These are phyloP conservation scores for Naganishia sp. DNA, from an alignment of 1,284 basidiomycete genomes.

Conservation along the genomic window DNA sequence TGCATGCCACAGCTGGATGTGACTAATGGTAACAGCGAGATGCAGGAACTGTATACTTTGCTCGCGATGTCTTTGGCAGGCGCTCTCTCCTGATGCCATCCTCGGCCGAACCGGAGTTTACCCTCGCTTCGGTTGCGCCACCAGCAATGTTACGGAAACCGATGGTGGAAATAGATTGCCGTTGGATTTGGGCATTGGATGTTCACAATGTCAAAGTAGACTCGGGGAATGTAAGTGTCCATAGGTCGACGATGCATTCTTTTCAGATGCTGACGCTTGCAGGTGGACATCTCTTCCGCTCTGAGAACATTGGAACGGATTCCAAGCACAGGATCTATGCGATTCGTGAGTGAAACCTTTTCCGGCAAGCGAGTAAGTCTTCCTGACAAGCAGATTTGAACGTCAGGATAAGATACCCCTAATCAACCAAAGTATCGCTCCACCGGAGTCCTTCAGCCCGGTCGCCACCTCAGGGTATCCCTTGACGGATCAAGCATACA, in stretches of 20 bases:
- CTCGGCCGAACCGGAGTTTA: conserved; percentile 6
- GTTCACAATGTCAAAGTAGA: background rate
- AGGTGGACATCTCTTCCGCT: background rate
- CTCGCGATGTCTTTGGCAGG: conserved; percentile 85
- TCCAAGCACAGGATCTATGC: background rate
- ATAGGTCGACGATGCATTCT: background rate
- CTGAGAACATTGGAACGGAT: background rate
- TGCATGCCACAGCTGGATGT: background rate
- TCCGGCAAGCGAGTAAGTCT: background rate
- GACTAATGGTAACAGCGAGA: conserved; percentile 52
- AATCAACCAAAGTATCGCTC: conserved; percentile 30
- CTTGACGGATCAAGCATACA: background rate
- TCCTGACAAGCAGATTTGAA: background rate
- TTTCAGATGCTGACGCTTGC: background rate
- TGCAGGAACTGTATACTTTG: conserved; percentile 65
- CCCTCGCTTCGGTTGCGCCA: conserved; percentile 8
- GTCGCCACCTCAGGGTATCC: background rate
- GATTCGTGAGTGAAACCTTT: background rate
- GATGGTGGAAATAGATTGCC: conserved; percentile 33
- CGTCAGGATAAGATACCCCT: conserved; percentile 12
- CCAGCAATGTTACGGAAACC: background rate
- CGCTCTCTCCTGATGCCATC: conserved; percentile 68
- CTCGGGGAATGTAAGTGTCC: background rate
- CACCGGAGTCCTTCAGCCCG: background rate
- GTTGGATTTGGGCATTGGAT: conserved; percentile 18